Conservation (phyloP, 495 filamentous ascomycete species). For the Neurospora sp. region DNA sequence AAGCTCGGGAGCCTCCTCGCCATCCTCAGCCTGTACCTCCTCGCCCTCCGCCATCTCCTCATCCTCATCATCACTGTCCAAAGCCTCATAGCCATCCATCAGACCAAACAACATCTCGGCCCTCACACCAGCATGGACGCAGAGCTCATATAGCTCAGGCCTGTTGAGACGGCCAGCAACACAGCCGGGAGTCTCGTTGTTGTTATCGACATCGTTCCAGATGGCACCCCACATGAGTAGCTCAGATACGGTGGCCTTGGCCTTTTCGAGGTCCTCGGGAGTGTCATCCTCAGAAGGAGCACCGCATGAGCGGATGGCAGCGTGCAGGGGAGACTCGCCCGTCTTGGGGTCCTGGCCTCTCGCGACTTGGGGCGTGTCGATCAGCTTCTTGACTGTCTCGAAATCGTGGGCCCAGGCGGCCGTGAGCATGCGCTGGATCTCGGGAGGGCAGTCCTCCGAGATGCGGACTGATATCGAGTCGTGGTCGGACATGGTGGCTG, state of each 20-base stretch:
- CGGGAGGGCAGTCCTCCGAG: conserved; percentile 32
- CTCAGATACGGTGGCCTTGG: conserved; percentile 57
- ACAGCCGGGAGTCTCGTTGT: conserved; percentile 87
- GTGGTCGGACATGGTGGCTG: conserved; percentile 17
- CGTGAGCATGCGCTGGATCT: conserved; percentile 55
- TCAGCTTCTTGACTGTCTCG: conserved; percentile 57
- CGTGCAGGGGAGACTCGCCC: conserved; percentile 78
- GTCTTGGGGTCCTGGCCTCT: conserved; percentile 78
- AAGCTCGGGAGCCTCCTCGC: conserved; percentile 26
- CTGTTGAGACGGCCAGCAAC: conserved; percentile 62
- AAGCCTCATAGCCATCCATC: conserved; percentile 65
- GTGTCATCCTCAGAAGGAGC: conserved; percentile 28
- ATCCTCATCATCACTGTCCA: conserved; percentile 54
- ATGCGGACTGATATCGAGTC: conserved; percentile 37
- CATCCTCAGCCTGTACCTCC: conserved; percentile 31
- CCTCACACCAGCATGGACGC: conserved; percentile 85
- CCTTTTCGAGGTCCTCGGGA: conserved; percentile 41
- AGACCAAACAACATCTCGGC: conserved; percentile 76
- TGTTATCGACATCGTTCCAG: conserved; percentile 87
- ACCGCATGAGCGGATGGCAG: conserved; percentile 79
- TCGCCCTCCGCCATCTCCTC: conserved; percentile 40
- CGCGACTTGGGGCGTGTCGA: conserved; percentile 53
- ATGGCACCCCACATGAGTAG: conserved; percentile 83
- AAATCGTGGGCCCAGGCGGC: conserved; percentile 78
- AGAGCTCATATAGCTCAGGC: conserved; percentile 65